Evolutionary conservation across 2,329 filamentous ascomycete species (phyloP), one percentile per base, ranked within the genome.

Genomic region (Aspergillus sp.): DNA sequence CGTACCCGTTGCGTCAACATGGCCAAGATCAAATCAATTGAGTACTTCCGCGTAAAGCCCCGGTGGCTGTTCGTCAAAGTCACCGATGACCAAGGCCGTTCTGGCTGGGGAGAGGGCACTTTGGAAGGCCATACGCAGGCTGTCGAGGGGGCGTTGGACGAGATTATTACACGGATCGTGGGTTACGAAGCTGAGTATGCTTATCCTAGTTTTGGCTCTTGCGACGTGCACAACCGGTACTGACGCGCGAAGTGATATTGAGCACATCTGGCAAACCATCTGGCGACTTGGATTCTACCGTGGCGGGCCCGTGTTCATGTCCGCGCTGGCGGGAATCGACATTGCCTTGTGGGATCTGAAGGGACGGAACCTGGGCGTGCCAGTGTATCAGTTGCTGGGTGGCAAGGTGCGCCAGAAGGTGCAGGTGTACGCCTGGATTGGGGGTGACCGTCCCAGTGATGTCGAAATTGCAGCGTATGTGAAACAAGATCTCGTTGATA

Each of bases 261-360:
- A 93, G 64, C 85, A 90, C 56, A 86, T 92, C 52, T 93, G 89
- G 89, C 88, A 91, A 66, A 79, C 80, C 53, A 81, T 82, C 24
- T 91, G 85, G 81, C 79, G 89, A 42, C 74, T 81, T 35, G 82
- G 83, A 0, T 93, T 92, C 69, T 92, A 92, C 67, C 79, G 89
- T 17, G 88, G 88, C 1, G 89, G 88, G 0, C 86, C 88, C 0
- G 88, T 92, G 3, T 86, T 93, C 57, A 91, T 92, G 87, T 88
- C 84, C 55, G 89, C 88, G 0, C 70, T 92, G 13, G 82, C 87
- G 0, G 89, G 89, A 2, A 83, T 92, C 47, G 88, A 92, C 62
- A 92, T 92, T 65, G 88, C 88, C 0, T 72, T 91, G 0, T 92
- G 88, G 88, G 88, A 92, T 71, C 72, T 91, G n/a, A 90, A 91